Conservation (phyloP, 805 yeast genomes). For the Alloascoidea africana region DNA sequence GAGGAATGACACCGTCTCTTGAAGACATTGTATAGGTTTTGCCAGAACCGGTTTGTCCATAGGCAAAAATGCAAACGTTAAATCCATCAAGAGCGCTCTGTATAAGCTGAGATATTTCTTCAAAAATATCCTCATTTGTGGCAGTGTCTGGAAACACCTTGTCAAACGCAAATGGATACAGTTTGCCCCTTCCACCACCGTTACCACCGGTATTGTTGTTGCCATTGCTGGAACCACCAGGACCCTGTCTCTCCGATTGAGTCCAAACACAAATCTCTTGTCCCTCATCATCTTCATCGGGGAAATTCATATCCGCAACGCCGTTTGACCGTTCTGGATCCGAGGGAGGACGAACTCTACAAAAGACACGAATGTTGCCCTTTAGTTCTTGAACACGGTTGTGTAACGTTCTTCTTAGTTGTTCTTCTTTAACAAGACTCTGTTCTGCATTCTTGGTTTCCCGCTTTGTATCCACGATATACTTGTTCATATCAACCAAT, state of each 20-base stretch:
- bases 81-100: conserved; percentile 81
- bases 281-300: conserved; percentile 12
- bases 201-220: conserved; percentile 4
- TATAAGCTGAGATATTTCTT: conserved; percentile 72
- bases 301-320: background rate
- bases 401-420: conserved; percentile 46
- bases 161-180: conserved; percentile 52
- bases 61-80: conserved; percentile 88
- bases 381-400: conserved; percentile 70
- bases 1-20: conserved; percentile 67
- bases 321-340: conserved; percentile 3
- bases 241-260: conserved; percentile 1
- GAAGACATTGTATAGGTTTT: conserved; percentile 81
- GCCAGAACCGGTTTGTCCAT: conserved; percentile 96
- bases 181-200: conserved; percentile 12
- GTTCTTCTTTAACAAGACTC: conserved; percentile 33
- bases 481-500: background rate
- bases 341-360: conserved; percentile 60
- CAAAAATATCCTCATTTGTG: conserved; percentile 53
- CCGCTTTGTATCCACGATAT: conserved; percentile 13
- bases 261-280: conserved; percentile 8
- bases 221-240: conserved; percentile 11
- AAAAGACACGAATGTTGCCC: conserved; percentile 86
- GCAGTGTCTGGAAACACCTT: conserved; percentile 45
- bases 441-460: conserved; percentile 19